Conservation (phyloP, 148 eudicot genomes). For the Rhododendron griersonianum region DNA sequence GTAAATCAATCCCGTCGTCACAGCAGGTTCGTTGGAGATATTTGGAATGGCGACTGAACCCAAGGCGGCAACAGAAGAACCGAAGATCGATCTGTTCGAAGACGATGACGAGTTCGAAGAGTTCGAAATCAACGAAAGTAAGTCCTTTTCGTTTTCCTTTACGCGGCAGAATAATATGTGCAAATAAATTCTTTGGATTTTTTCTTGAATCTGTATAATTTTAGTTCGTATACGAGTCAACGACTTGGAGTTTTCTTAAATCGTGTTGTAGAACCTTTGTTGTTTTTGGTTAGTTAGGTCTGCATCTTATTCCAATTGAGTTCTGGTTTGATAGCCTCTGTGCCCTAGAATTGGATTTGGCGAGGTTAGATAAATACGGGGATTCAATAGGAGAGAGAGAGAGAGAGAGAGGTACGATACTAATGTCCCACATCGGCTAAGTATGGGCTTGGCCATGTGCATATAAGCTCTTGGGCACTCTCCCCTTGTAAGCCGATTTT, state of each 20-base stretch:
- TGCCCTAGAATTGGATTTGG: background rate
- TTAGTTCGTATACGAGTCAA: too few relatives aligned
- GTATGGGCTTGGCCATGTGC: too few relatives aligned
- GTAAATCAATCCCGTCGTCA: background rate
- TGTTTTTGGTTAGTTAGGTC: background rate
- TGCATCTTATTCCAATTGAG: background rate
- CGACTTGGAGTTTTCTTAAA: background rate
- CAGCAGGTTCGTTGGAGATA: background rate
- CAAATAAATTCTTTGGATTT: background rate
- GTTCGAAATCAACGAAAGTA: slow-evolving; percentile 70
- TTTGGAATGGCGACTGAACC: slow-evolving; percentile 41
- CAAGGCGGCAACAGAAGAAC: slow-evolving; percentile 55
- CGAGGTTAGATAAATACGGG: background rate
- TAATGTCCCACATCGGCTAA: too few relatives aligned
- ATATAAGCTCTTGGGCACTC: too few relatives aligned
- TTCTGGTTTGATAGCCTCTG: background rate
- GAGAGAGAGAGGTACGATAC: too few relatives aligned
- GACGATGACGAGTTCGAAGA: slow-evolving; percentile 89
- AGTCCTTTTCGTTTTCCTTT: background rate
- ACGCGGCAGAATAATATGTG: background rate
- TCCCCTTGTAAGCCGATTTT: too few relatives aligned
- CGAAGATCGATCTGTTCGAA: slow-evolving; percentile 74
- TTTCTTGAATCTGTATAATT: background rate
- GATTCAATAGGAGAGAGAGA: background rate
- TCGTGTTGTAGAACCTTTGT: background rate